These are phyloP conservation scores for Pterula multifida DNA, from an alignment of 1,284 basidiomycete genomes.

Conservation along the genomic window DNA sequence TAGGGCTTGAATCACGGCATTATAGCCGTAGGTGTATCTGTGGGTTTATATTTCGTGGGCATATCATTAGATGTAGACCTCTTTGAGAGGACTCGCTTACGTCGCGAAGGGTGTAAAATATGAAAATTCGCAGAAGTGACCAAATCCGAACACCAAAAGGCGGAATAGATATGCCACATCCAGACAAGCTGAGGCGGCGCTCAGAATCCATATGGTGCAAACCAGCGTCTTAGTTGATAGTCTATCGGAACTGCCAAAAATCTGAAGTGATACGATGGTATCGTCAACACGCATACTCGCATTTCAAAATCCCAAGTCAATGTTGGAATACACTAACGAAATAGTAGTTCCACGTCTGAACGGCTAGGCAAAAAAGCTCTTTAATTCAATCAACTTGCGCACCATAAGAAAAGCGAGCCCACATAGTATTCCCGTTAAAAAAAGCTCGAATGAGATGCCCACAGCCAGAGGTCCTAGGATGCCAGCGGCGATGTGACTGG, in stretches of 20 bases:
- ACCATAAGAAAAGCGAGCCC: not conserved
- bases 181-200: not conserved
- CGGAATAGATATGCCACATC: not conserved
- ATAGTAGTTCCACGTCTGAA: not conserved
- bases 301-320: not conserved
- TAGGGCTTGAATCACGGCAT: not conserved
- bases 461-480: not conserved
- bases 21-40: conserved; percentile 1
- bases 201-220: not conserved
- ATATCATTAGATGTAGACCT: not conserved
- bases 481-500: too few relatives aligned
- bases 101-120: not conserved
- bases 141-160: not conserved
- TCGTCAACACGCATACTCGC: not conserved
- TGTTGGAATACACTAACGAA: not conserved
- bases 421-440: not conserved
- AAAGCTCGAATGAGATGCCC: not conserved
- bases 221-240: not conserved
- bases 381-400: too few relatives aligned
- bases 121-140: not conserved
- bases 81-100: not conserved
- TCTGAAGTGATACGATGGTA: not conserved
- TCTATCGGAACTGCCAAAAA: not conserved
- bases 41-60: not conserved
- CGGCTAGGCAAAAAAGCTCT: too few relatives aligned